Evolutionary conservation across 2,329 filamentous ascomycete genomes (phyloP).

Genomic region (Epichloe typhina): DNA sequence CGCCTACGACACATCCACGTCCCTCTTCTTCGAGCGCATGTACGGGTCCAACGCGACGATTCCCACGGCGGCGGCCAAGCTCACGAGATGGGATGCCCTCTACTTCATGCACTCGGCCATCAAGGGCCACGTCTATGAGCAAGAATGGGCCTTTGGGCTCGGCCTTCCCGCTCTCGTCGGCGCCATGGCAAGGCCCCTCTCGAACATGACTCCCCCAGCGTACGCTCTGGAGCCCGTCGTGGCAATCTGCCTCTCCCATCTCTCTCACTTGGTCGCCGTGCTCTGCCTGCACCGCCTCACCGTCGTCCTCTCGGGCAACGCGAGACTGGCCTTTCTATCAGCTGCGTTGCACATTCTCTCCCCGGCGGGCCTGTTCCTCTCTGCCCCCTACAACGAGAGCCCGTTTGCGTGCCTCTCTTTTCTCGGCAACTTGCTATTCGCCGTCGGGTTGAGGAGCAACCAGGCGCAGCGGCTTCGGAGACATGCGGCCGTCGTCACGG

Average conservation of each 20-base stretch:
- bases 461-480: slow-evolving; percentile 13
- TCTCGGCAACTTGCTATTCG: slow-evolving; percentile 57
- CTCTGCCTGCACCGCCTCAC: slow-evolving; percentile 58
- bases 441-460: slow-evolving; percentile 26
- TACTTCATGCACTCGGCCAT: slow-evolving; percentile 55
- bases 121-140: slow-evolving; percentile 59
- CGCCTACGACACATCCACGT: slow-evolving; percentile 69
- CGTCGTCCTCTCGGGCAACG: slow-evolving; percentile 35
- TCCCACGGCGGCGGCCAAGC: slow-evolving; percentile 35
- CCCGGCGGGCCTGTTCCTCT: slow-evolving; percentile 81
- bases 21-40: slow-evolving; percentile 27
- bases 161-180: slow-evolving; percentile 32
- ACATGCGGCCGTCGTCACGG: slow-evolving; percentile 40
- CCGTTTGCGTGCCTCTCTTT: slow-evolving; percentile 69
- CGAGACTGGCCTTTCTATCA: slow-evolving; percentile 51
- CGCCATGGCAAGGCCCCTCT: slow-evolving; percentile 14
- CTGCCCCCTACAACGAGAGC: slow-evolving; percentile 73
- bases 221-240: slow-evolving; percentile 30
- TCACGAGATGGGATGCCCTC: slow-evolving; percentile 71
- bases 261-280: slow-evolving; percentile 65
- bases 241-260: slow-evolving; percentile 55
- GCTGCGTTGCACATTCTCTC: slow-evolving; percentile 69
- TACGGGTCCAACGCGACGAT: slow-evolving; percentile 24
- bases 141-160: slow-evolving; percentile 71
- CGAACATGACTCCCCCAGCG: slow-evolving; percentile 11